Percentiles rank a stretch among this genome's conserved stretches.
These are phyloP conservation scores for Euphorbia pulcherrima DNA, from an alignment of 345 rosid genomes.

Conservation along the genomic window DNA sequence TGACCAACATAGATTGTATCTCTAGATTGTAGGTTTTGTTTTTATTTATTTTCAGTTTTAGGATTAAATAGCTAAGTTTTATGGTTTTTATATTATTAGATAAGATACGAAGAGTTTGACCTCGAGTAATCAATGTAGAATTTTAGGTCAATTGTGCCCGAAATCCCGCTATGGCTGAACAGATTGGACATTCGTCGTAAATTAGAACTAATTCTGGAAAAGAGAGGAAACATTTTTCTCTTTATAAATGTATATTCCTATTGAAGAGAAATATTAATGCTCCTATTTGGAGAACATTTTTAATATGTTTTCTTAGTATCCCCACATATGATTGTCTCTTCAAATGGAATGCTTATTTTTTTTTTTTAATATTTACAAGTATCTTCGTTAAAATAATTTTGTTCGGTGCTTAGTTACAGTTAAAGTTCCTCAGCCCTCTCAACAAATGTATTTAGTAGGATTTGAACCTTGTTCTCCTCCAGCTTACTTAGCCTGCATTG, in stretches of 20 bases:
- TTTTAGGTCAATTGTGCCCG: slow-evolving; percentile 6
- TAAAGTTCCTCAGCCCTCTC: too few species aligned
- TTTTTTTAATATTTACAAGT: too few species aligned
- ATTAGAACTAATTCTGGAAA: not conserved
- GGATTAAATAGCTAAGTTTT: slow-evolving; percentile 12
- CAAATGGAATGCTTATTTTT: not conserved
- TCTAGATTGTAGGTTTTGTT: slow-evolving; percentile 19
- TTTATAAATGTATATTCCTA: slow-evolving; percentile 10
- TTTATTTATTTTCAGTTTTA: slow-evolving; percentile 14
- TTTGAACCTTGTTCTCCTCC: too few species aligned
- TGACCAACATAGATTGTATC: slow-evolving; percentile 21
- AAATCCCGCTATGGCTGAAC: not conserved
- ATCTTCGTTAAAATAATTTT: too few species aligned
- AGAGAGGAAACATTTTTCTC: not conserved
- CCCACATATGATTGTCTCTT: not conserved
- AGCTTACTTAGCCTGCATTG: too few species aligned
- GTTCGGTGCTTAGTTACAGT: too few species aligned
- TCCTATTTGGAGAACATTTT: slow-evolving; percentile 13
- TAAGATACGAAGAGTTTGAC: slow-evolving; percentile 20
- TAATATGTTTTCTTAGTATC: slow-evolving; percentile 4
- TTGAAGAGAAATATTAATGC: not conserved
- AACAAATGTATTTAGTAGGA: too few species aligned
- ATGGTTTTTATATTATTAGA: slow-evolving; percentile 11
- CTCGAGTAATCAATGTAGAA: slow-evolving; percentile 2
- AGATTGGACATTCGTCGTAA: not conserved